Conservation (phyloP, 1,284 basidiomycete species). For the Ceratobasidium sp. region DNA sequence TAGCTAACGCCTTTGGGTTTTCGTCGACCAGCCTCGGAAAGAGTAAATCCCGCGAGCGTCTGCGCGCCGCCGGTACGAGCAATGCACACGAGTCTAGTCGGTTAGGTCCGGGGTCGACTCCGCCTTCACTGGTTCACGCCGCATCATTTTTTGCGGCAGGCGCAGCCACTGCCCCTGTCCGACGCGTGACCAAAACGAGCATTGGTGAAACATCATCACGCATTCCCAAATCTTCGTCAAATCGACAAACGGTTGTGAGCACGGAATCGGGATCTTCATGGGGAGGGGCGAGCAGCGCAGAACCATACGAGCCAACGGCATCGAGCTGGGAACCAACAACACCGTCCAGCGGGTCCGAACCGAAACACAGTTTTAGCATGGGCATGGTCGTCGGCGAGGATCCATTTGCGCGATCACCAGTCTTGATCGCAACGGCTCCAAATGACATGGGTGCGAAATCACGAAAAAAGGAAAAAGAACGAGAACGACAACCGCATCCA, state of each 20-base stretch:
- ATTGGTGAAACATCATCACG: background rate
- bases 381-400: conserved; percentile 17
- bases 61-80: background rate
- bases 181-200: conserved; percentile 6
- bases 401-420: conserved; percentile 8
- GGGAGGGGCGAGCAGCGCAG: background rate
- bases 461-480: conserved; percentile 1
- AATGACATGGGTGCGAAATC: background rate
- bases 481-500: background rate
- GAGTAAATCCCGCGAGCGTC: conserved; percentile 12
- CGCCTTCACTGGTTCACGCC: conserved; percentile 1
- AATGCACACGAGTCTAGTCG: background rate
- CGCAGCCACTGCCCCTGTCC: background rate
- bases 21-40: background rate
- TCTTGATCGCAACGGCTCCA: conserved; percentile 5
- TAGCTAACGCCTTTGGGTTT: conserved; percentile 13
- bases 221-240: background rate
- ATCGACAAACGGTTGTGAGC: conserved; percentile 15
- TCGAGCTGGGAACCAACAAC: conserved; percentile 3
- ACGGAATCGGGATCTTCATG: conserved; percentile 12
- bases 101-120: background rate
- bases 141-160: conserved; percentile 18
- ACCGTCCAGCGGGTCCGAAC: conserved; percentile 13
- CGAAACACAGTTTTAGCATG: conserved; percentile 20
- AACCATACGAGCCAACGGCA: background rate